phyloP scores from a whole-genome alignment of 371 early-diverging fungal genomes.

The Mucor piriformis region DNA sequence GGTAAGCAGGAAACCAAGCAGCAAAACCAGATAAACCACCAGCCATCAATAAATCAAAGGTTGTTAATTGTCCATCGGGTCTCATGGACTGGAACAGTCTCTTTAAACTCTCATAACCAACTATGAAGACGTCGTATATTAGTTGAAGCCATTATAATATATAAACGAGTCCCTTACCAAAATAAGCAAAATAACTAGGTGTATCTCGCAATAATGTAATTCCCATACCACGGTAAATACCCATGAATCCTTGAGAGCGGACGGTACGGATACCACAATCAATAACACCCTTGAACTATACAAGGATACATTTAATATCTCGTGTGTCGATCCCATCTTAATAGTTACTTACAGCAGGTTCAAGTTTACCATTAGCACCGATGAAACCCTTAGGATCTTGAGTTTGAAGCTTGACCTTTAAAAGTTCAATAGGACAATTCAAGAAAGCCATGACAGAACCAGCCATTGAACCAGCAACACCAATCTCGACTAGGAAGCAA shows the following conservation, averaged over 20 bases:
- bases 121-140: too few species aligned
- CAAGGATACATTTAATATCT: background rate
- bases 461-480: conserved; percentile 79
- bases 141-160: background rate
- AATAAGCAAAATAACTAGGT: conserved; percentile 86
- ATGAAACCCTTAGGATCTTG: conserved; percentile 59
- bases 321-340: background rate
- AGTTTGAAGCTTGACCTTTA: conserved; percentile 87
- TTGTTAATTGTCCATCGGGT: conserved; percentile 37
- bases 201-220: conserved; percentile 83
- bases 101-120: conserved; percentile 72
- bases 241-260: conserved; percentile 65
- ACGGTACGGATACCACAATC: conserved; percentile 78
- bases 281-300: conserved; percentile 71
- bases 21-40: conserved; percentile 85
- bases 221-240: conserved; percentile 82
- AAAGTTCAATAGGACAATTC: conserved; percentile 83
- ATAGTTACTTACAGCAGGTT: conserved; percentile 48
- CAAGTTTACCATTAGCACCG: conserved; percentile 36
- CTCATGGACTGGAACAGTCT: conserved; percentile 50
- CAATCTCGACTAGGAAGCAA: conserved; percentile 53
- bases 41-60: conserved; percentile 73
- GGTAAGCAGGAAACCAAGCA: conserved; percentile 88
- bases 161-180: conserved; percentile 51
- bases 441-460: conserved; percentile 85